These are phyloP conservation scores for Calonectria hawksworthii DNA, from an alignment of 2,329 filamentous ascomycete species.

Conservation along the genomic window DNA sequence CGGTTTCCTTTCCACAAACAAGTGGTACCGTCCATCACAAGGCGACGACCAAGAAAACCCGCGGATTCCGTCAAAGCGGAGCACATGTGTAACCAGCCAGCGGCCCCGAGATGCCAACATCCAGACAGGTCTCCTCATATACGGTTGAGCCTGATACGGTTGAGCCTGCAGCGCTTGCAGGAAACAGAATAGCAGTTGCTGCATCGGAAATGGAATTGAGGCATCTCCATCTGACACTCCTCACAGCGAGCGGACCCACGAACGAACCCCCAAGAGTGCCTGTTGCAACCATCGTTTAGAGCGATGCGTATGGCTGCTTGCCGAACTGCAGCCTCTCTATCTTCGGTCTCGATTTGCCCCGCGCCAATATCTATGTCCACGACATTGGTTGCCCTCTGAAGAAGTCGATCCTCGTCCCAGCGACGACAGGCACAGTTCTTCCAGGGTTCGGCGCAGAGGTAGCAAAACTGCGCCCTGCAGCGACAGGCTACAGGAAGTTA, in stretches of 20 bases:
- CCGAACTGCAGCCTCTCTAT: not conserved
- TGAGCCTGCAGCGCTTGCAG: slow-evolving; percentile 61
- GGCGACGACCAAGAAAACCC: not conserved
- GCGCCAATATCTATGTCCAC: slow-evolving; percentile 42
- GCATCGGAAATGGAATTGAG: slow-evolving; percentile 62
- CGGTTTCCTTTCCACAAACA: not conserved
- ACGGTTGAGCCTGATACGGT: slow-evolving; percentile 59
- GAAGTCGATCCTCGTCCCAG: slow-evolving; percentile 53
- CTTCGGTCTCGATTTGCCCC: not conserved
- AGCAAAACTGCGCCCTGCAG: slow-evolving; percentile 65
- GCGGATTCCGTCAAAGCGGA: not conserved
- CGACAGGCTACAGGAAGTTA: slow-evolving; percentile 54
- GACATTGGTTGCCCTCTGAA: slow-evolving; percentile 50
- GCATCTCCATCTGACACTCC: slow-evolving; percentile 57
- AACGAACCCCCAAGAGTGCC: slow-evolving; percentile 53
- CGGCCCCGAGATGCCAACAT: not conserved
- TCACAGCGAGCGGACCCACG: slow-evolving; percentile 56
- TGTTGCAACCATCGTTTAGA: slow-evolving; percentile 56
- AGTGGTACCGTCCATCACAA: not conserved
- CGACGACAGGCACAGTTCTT: slow-evolving; percentile 55
- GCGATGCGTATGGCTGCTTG: slow-evolving; percentile 21
- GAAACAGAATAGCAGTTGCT: slow-evolving; percentile 58
- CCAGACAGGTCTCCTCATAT: not conserved
- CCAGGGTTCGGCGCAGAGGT: slow-evolving; percentile 59
- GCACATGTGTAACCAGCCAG: not conserved